These are phyloP conservation scores for Earliella scabrosa DNA, from an alignment of 1,284 basidiomycete genomes.

Conservation along the genomic window DNA sequence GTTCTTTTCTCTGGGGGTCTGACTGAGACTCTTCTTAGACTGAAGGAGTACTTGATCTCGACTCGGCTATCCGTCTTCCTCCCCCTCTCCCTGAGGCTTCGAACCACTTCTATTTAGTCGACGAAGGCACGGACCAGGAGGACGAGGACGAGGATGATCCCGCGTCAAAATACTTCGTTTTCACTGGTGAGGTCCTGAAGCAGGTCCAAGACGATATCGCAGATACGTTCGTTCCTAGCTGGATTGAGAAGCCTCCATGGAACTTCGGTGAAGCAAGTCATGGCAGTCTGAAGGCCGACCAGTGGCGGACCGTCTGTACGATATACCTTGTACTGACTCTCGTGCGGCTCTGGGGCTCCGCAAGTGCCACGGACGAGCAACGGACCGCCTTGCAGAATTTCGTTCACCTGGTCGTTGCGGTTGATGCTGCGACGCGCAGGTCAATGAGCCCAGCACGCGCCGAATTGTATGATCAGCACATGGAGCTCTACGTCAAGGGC, in stretches of 20 bases:
- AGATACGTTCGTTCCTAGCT: constrained; percentile 32
- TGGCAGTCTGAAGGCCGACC: constrained; percentile 43
- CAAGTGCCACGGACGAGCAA: background rate
- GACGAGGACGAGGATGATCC: no score
- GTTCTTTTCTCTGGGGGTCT: background rate
- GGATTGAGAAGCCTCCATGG: constrained; percentile 32
- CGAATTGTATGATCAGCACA: constrained; percentile 28
- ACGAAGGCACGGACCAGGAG: background rate
- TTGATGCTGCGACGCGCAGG: constrained; percentile 3
- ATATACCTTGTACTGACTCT: background rate
- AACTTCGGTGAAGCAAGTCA: constrained; percentile 34
- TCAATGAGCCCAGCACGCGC: constrained; percentile 2
- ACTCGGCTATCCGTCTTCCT: background rate
- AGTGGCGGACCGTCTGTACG: no score
- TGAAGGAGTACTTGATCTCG: background rate
- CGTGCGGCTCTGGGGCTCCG: background rate
- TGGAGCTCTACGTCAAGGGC: constrained; percentile 34
- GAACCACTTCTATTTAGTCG: background rate
- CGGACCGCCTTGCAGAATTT: constrained; percentile 40
- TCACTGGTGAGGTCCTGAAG: constrained; percentile 13
- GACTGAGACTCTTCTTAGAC: background rate
- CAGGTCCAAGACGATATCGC: constrained; percentile 36
- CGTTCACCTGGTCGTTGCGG: constrained; percentile 40
- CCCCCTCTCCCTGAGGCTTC: background rate
- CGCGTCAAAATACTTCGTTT: constrained; percentile 3